Percentiles rank a stretch among this genome's conserved stretches.
Conservation (phyloP, 345 rosid species). For the Linum lewisii region DNA sequence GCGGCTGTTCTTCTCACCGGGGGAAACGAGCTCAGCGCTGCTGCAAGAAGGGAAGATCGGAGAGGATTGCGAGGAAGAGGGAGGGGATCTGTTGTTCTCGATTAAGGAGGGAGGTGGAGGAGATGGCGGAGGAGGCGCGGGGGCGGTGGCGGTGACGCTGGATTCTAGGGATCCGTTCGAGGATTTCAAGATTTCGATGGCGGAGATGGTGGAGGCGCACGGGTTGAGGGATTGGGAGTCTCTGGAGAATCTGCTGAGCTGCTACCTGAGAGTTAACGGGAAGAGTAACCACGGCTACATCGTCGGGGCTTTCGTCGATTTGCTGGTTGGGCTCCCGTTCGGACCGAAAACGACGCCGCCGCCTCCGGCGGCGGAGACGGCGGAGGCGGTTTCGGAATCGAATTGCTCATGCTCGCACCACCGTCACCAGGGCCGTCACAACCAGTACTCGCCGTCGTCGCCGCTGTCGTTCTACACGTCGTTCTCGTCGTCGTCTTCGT, state of each 20-base stretch:
- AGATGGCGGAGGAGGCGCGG: background rate
- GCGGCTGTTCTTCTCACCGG: background rate
- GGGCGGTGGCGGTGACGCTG: conserved; percentile 12
- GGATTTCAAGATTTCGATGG: conserved; percentile 30
- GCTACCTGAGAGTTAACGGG: conserved; percentile 22
- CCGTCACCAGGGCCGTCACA: background rate
- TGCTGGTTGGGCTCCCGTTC: conserved; percentile 5
- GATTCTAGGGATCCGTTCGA: conserved; percentile 21
- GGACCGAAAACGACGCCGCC: too few species aligned
- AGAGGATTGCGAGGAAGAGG: background rate
- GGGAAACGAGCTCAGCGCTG: background rate
- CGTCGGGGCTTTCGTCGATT: conserved; percentile 24
- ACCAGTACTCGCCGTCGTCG: background rate
- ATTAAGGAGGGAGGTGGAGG: background rate
- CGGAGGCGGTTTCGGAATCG: background rate
- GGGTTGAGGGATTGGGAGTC: conserved; percentile 19
- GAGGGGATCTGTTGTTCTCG: background rate
- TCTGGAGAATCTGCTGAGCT: conserved; percentile 25
- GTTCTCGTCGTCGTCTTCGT: background rate
- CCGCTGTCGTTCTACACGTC: conserved; percentile 6
- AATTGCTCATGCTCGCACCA: background rate
- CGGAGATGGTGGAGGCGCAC: conserved; percentile 30
- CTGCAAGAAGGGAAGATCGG: background rate
- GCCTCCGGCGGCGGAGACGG: background rate
- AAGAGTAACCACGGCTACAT: conserved; percentile 29